Conservation (phyloP, 805 yeast genomes). For the Wickerhamiella australiensis region DNA sequence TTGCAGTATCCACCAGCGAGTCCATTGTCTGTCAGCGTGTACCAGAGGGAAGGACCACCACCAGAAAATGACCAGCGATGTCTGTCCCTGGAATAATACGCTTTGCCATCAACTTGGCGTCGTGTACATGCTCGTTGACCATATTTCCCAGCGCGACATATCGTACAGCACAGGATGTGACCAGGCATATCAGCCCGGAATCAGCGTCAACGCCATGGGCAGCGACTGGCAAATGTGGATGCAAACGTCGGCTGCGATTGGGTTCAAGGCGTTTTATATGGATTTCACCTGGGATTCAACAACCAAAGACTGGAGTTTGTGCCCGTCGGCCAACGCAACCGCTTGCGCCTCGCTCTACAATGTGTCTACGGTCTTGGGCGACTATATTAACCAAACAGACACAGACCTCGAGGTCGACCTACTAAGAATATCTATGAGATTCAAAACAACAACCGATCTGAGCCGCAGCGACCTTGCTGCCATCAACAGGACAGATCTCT, state of each 20-base stretch:
- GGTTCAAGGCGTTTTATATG: conserved; percentile 30
- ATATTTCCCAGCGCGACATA: conserved; percentile 29
- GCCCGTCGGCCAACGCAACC: conserved; percentile 34
- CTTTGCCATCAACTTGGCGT: conserved; percentile 20
- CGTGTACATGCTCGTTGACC: conserved; percentile 16
- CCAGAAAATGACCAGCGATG: conserved; percentile 6
- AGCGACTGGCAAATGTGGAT: conserved; percentile 9
- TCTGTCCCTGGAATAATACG: conserved; percentile 10
- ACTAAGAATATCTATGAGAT: conserved; percentile 32
- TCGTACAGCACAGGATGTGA: conserved; percentile 27
- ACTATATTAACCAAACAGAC: conserved; percentile 34
- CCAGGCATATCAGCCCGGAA: conserved; percentile 27
- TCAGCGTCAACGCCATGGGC: conserved; percentile 18
- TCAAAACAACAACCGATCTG: neutral
- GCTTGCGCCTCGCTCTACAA: conserved; percentile 8
- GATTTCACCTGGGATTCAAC: conserved; percentile 45
- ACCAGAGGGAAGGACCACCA: no score
- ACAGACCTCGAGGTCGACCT: conserved; percentile 37
- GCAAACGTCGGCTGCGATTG: conserved; percentile 25
- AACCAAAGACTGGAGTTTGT: conserved; percentile 33
- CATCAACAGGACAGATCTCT: neutral
- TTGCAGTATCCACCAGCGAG: conserved; percentile 1
- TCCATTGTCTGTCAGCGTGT: conserved; percentile 4
- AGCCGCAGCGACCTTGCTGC: neutral
- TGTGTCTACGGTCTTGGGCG: conserved; percentile 21